These are phyloP conservation scores for Pichia sp. DNA, from an alignment of 1,139 yeast species.

Conservation along the genomic window DNA sequence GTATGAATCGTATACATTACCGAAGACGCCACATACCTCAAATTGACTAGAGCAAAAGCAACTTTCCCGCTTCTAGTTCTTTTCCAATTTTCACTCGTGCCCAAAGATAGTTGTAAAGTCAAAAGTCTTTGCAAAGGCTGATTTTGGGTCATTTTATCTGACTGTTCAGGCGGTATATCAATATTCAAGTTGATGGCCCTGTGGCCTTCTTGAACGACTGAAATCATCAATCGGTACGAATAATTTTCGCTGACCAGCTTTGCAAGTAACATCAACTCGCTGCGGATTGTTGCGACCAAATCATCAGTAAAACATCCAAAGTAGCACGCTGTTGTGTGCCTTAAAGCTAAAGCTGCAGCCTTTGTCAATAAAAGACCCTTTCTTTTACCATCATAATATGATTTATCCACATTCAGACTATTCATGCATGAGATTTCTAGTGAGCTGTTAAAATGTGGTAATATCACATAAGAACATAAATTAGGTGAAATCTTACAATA, in stretches of 20 bases:
- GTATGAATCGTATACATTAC: slow-evolving; percentile 65
- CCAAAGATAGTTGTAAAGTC: slow-evolving; percentile 58
- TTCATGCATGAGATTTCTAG: slow-evolving; percentile 26
- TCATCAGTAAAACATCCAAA: slow-evolving; percentile 61
- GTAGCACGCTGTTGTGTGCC: slow-evolving; percentile 64
- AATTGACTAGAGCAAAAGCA: slow-evolving; percentile 61
- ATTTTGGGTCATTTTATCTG: slow-evolving; percentile 61
- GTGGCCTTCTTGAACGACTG: slow-evolving; percentile 56
- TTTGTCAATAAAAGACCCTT: slow-evolving; percentile 32
- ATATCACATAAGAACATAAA: slow-evolving; percentile 39
- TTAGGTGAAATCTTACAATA: slow-evolving; percentile 50
- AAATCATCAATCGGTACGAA: slow-evolving; percentile 32
- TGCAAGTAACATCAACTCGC: slow-evolving; percentile 32
- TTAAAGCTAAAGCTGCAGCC: slow-evolving; percentile 53
- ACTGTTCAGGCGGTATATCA: slow-evolving; percentile 58
- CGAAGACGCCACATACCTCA: slow-evolving; percentile 66
- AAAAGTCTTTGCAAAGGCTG: slow-evolving; percentile 65
- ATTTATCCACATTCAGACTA: slow-evolving; percentile 20
- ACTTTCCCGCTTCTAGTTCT: slow-evolving; percentile 45
- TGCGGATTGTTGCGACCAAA: slow-evolving; percentile 45
- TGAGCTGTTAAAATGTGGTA: slow-evolving; percentile 18
- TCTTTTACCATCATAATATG: slow-evolving; percentile 15
- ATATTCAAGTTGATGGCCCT: slow-evolving; percentile 61
- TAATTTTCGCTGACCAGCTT: slow-evolving; percentile 22
- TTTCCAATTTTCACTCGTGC: slow-evolving; percentile 44